Percentiles rank a stretch among this genome's conserved stretches.
Conservation (phyloP, 139 green algal genomes). For the Chlorella sorokiniana region DNA sequence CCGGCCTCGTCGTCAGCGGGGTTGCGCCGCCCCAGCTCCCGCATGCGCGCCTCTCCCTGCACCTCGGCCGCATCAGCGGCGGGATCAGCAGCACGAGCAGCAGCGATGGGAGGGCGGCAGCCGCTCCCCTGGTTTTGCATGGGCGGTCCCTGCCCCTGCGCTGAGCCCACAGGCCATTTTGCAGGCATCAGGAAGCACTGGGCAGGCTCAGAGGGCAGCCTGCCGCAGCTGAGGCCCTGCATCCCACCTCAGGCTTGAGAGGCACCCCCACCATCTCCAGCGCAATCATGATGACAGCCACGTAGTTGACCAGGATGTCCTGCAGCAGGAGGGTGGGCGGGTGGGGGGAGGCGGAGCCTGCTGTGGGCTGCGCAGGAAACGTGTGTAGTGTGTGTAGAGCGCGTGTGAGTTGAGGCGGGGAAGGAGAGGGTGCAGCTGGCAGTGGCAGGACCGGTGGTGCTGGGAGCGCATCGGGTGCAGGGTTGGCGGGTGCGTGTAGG, state of each 20-base stretch:
- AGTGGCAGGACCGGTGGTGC: too few species aligned
- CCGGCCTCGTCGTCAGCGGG: background rate
- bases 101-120: too few species aligned
- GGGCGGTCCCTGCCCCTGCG: too few species aligned
- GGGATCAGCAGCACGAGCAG: background rate
- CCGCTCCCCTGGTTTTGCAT: too few species aligned
- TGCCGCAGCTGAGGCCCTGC: background rate
- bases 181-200: background rate
- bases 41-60: slow-evolving; percentile 31
- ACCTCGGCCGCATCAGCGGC: too few species aligned
- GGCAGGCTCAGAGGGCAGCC: background rate
- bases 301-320: slow-evolving; percentile 66
- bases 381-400: too few species aligned
- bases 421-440: too few species aligned
- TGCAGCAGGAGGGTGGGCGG: slow-evolving; percentile 32
- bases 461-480: too few species aligned
- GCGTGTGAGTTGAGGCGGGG: too few species aligned
- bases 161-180: too few species aligned
- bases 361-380: background rate
- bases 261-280: slow-evolving; percentile 59
- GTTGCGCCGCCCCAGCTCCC: slow-evolving; percentile 5
- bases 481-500: too few species aligned
- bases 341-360: background rate
- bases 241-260: slow-evolving; percentile 8
- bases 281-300: slow-evolving; percentile 65